Base-by-base conservation (phyloP, 768 basidiomycete genomes). In the Termitomyces bulborhizus region DNA sequence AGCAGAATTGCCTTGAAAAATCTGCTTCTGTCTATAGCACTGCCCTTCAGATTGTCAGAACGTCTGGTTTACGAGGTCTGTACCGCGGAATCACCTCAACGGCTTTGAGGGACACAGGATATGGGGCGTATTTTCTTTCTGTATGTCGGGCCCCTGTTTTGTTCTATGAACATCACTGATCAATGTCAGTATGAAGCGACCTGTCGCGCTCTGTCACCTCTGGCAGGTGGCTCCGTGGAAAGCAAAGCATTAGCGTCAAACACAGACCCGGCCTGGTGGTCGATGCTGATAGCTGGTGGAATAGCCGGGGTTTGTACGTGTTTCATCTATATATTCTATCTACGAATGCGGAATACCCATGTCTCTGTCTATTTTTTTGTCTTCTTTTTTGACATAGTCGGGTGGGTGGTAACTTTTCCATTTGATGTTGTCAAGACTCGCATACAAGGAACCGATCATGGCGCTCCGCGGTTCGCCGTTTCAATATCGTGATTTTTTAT, bases 371-470 rank as follows among this genome's bases (percentile, higher is more conserved):
- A 2, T 21, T n/a, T 24, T 1, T 31, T 26, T n/a, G n/a, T n/a
- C n/a, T n/a, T n/a, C n/a, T n/a, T 34, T 9, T 41, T 40, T 6
- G 46, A 40, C 39, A n/a, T 15, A 78, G 78, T 78, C 8, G 88
- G 89, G 8, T 95, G 92, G 92, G 37, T 84, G 0, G 76, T 73
- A 2, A 95, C 93, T 1, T 97, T 96, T 67, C 91, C 92, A 2
- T 74, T 93, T 53, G 93, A 97, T 64, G 88, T 93, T 3, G 78
- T 95, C 57, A 96, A 97, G 72, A 95, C 94, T 13, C 82, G 93
- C 5, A 81, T 94, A 62, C 93, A 97, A 68, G 81, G 82, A 29
- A 74, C 67, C 37, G 64, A 70, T 36, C 60, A 63, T 12, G 29
- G 37, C 36, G 29, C 2, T 31, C 5, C 37, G 24, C 27, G 34